phyloP scores from a whole-genome alignment of 2,329 filamentous ascomycete species.

The Purpureocillium lavendulum region DNA sequence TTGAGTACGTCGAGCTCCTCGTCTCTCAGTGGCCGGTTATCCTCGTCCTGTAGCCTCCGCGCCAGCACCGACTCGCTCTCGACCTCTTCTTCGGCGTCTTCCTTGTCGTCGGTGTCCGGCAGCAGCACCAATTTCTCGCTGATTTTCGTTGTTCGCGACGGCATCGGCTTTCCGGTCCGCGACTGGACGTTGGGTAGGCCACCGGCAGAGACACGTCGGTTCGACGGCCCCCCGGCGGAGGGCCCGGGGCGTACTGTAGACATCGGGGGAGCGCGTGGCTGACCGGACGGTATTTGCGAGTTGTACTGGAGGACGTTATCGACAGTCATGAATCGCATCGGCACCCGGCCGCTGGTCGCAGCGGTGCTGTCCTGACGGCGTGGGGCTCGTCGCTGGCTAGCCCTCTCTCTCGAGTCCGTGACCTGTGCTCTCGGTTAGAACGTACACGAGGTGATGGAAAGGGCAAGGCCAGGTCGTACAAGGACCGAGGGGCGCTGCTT shows the following conservation, averaged over 20 bases:
- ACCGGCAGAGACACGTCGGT: constrained; percentile 22
- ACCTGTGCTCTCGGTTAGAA: constrained; percentile 18
- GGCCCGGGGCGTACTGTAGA: constrained; percentile 25
- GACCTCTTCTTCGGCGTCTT: constrained; percentile 49
- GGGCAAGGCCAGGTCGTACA: constrained; percentile 27
- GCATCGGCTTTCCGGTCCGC: constrained; percentile 53
- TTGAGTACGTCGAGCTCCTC: constrained; percentile 58
- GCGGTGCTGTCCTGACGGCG: constrained; percentile 24
- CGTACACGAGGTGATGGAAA: not conserved
- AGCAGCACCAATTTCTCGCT: constrained; percentile 95
- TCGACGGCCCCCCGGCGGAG: constrained; percentile 7
- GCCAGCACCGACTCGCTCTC: constrained; percentile 32
- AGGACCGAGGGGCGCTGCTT: constrained; percentile 55
- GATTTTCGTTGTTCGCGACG: constrained; percentile 83
- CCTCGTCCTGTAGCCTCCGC: constrained; percentile 42
- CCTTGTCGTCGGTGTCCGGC: constrained; percentile 66
- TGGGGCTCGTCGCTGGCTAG: constrained; percentile 20
- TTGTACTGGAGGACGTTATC: constrained; percentile 93
- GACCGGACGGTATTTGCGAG: constrained; percentile 90
- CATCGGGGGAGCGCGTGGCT: constrained; percentile 65
- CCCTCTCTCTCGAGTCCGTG: constrained; percentile 29
- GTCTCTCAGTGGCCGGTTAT: constrained; percentile 56
- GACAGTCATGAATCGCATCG: constrained; percentile 76
- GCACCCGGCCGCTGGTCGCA: constrained; percentile 22
- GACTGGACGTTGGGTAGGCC: constrained; percentile 31